Evolutionary conservation across 2,329 filamentous ascomycete genomes (phyloP).

Genomic region (Xylariomycetidae sp.): DNA sequence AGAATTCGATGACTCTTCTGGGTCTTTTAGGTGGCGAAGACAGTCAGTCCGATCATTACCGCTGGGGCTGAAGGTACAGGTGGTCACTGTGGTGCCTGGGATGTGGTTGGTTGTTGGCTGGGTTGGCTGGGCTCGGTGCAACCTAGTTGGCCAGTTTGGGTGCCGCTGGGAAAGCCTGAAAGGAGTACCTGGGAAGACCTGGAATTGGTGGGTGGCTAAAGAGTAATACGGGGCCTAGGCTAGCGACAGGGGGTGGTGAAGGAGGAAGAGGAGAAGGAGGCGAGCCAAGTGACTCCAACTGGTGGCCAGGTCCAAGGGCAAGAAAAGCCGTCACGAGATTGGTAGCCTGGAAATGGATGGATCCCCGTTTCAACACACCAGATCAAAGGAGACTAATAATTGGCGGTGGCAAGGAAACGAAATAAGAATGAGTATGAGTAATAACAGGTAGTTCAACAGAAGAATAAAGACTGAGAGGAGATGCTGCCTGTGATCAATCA

Average conservation of each 20-base stretch:
- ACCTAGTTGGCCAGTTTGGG: too few species aligned
- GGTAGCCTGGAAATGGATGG: slow-evolving; percentile 24
- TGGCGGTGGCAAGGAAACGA: slow-evolving; percentile 26
- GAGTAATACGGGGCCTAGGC: slow-evolving; percentile 10
- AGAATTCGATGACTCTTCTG: slow-evolving; percentile 30
- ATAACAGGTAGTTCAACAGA: slow-evolving; percentile 5
- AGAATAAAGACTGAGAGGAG: slow-evolving; percentile 20
- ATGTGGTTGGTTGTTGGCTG: slow-evolving; percentile 18
- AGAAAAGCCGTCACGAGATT: slow-evolving; percentile 21
- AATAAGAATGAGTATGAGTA: slow-evolving; percentile 17
- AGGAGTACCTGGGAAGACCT: too few species aligned
- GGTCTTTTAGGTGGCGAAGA: slow-evolving; percentile 31
- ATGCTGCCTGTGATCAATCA: too few species aligned
- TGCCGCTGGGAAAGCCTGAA: too few species aligned
- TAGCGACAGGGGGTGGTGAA: slow-evolving; percentile 11
- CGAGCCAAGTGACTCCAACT: slow-evolving; percentile 20
- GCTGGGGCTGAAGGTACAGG: too few species aligned
- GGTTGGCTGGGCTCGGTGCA: too few species aligned
- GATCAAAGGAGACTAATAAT: too few species aligned
- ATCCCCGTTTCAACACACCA: slow-evolving; percentile 20
- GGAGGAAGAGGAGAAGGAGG: slow-evolving; percentile 10
- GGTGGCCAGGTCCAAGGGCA: too few species aligned
- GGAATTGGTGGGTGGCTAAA: slow-evolving; percentile 15
- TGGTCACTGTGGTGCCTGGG: slow-evolving; percentile 13
- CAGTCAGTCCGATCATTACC: slow-evolving; percentile 24